phyloP scores from a whole-genome alignment of 176 grass and related monocot genomes.

The Bolboschoenus planiculmis region DNA sequence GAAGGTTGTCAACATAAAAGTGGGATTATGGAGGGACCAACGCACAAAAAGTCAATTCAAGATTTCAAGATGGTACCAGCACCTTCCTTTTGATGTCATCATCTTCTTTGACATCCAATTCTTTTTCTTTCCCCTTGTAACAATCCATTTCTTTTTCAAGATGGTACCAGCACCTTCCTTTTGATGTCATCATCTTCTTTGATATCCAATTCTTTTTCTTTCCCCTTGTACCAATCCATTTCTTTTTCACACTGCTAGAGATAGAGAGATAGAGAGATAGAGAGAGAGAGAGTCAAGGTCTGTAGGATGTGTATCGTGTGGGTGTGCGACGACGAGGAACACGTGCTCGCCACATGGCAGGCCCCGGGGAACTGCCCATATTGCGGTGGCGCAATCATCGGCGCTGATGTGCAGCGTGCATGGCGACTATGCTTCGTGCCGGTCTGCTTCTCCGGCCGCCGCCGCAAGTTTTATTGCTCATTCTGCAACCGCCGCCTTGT shows the following conservation, averaged over 20 bases:
- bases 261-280: not conserved
- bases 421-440: slow-evolving; percentile 51
- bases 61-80: not conserved
- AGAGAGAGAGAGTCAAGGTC: not conserved
- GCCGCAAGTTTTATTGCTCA: slow-evolving; percentile 41
- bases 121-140: not conserved
- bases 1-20: not conserved
- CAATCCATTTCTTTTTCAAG: not conserved
- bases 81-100: not conserved
- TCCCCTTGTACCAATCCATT: not conserved
- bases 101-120: not conserved
- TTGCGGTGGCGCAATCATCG: slow-evolving; percentile 47
- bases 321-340: slow-evolving; percentile 55
- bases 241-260: not conserved
- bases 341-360: slow-evolving; percentile 41
- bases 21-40: not conserved
- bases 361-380: slow-evolving; percentile 54
- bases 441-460: slow-evolving; percentile 41
- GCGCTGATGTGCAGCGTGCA: slow-evolving; percentile 51
- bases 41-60: not conserved
- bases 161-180: not conserved
- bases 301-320: slow-evolving; percentile 53
- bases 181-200: not conserved
- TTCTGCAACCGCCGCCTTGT: slow-evolving; percentile 47
- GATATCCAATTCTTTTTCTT: not conserved